These are phyloP conservation scores for Cystobasidium ongulense DNA, from an alignment of 768 basidiomycete species.

Conservation along the genomic window DNA sequence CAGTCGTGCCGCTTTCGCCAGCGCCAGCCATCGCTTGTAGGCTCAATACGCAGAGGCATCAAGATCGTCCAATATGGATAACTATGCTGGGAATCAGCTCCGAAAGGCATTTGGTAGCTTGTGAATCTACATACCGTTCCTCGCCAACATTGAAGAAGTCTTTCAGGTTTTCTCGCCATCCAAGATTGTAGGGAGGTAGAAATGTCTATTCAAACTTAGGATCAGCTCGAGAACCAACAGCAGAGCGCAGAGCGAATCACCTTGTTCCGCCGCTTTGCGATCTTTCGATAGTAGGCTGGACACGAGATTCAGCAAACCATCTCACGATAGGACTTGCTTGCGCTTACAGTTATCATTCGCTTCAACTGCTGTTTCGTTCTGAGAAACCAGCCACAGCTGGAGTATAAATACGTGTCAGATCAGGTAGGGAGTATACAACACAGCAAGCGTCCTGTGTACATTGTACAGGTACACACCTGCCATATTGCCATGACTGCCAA, in stretches of 20 bases:
- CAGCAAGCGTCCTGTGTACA: background rate
- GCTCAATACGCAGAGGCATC: conserved; percentile 67
- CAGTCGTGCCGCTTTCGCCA: conserved; percentile 69
- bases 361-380: conserved; percentile 84
- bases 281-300: conserved; percentile 57
- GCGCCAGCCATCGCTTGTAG: conserved; percentile 72
- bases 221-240: too few relatives aligned
- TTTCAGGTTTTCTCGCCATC: conserved; percentile 61
- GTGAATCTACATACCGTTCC: conserved; percentile 64
- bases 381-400: conserved; percentile 55
- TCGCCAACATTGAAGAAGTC: conserved; percentile 80
- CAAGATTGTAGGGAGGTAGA: conserved; percentile 84
- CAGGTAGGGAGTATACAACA: conserved; percentile 8
- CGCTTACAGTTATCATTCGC: conserved; percentile 63
- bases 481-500: conserved; percentile 64
- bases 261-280: conserved; percentile 63
- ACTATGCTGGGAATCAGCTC: background rate
- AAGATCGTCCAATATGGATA: conserved; percentile 74
- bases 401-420: conserved; percentile 34
- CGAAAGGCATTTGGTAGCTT: too few relatives aligned
- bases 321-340: background rate
- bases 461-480: conserved; percentile 50
- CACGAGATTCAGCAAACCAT: background rate
- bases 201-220: conserved; percentile 53
- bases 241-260: too few relatives aligned